These are phyloP conservation scores for Phytophthora pseudosyringae DNA, from an alignment of 352 stramenopile species.

Conservation along the genomic window DNA sequence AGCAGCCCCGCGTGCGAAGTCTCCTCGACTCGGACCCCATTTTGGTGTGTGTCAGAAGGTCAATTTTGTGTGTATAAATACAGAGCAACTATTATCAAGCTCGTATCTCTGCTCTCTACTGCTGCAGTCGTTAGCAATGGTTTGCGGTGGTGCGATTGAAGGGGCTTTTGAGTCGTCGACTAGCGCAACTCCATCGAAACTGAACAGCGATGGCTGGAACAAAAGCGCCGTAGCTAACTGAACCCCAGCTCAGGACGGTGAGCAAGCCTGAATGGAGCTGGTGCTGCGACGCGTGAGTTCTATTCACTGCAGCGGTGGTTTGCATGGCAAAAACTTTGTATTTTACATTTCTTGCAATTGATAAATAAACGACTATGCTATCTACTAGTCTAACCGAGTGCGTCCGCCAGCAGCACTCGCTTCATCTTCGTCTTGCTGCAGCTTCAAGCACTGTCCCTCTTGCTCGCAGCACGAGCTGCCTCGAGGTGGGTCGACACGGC, in stretches of 20 bases:
- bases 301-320: background rate
- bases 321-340: conserved; percentile 12
- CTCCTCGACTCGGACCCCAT: conserved; percentile 14
- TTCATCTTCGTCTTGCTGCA: background rate
- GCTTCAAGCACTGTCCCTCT: conserved; percentile 16
- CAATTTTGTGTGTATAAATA: conserved; percentile 46
- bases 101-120: background rate
- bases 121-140: background rate
- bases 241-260: conserved; percentile 8
- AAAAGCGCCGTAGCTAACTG: conserved; percentile 5
- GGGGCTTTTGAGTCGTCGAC: conserved; percentile 1
- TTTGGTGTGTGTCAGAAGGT: conserved; percentile 30
- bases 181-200: conserved; percentile 8
- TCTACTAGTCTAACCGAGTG: conserved; percentile 18
- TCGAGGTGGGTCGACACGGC: conserved; percentile 52
- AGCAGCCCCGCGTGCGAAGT: background rate
- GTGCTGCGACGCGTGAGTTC: no score
- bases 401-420: background rate
- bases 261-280: no score
- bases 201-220: background rate
- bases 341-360: conserved; percentile 30
- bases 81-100: conserved; percentile 35
- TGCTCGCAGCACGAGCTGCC: conserved; percentile 30
- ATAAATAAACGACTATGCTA: conserved; percentile 31
- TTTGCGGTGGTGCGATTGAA: background rate